phyloP scores from a whole-genome alignment of 1,139 yeast species.

The Nakaseomyces delphensis region DNA sequence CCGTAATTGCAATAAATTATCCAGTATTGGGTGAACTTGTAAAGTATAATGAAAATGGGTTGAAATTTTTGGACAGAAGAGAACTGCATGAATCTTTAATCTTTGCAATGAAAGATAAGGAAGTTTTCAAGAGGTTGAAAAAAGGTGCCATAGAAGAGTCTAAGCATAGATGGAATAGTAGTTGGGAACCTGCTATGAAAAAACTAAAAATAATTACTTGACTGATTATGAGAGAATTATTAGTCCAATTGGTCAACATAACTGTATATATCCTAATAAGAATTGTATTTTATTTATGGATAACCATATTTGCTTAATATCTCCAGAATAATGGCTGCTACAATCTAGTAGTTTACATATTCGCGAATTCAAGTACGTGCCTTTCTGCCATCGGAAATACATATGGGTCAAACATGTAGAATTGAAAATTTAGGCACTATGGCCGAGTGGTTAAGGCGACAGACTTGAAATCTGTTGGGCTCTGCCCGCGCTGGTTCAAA shows the following conservation, averaged over 20 bases:
- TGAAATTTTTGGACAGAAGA: conserved; percentile 36
- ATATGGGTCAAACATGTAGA: neutral
- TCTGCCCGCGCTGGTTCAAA: conserved; percentile 30
- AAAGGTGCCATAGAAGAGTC: conserved; percentile 69
- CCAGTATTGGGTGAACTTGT: conserved; percentile 65
- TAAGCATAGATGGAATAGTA: conserved; percentile 58
- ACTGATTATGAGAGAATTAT: neutral
- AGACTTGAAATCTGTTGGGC: conserved; percentile 30
- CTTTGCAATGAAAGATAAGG: conserved; percentile 39
- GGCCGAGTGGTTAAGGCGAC: conserved; percentile 31
- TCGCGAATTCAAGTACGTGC: too few relatives aligned
- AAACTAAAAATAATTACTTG: conserved; percentile 18
- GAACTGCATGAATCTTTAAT: conserved; percentile 47
- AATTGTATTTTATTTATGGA: too few relatives aligned
- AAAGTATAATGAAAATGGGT: conserved; percentile 39
- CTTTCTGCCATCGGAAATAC: neutral
- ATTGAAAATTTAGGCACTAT: conserved; percentile 18
- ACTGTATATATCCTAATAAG: neutral
- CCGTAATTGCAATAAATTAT: conserved; percentile 71
- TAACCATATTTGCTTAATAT: too few relatives aligned
- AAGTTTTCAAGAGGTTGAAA: conserved; percentile 36
- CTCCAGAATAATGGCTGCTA: too few relatives aligned
- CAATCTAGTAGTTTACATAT: too few relatives aligned
- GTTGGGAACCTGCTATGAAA: conserved; percentile 46
- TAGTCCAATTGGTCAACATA: too few relatives aligned